phyloP scores from a whole-genome alignment of 2,329 filamentous ascomycete species.

The Arthrinium puccinioides region DNA sequence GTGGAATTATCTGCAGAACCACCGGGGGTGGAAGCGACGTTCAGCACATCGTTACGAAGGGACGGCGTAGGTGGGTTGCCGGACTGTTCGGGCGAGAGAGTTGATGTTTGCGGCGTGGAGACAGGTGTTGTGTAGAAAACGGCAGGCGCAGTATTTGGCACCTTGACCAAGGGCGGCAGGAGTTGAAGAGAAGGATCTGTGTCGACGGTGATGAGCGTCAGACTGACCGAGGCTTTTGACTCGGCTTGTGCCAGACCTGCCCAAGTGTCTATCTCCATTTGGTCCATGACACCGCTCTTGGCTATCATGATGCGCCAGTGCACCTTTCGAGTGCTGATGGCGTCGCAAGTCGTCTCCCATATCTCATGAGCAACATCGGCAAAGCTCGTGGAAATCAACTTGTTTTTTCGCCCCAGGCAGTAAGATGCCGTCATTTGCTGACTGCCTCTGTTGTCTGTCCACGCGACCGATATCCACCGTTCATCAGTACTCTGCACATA shows the following conservation, averaged over 20 bases:
- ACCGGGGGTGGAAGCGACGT: slow-evolving; percentile 38
- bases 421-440: slow-evolving; percentile 69
- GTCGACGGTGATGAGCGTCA: slow-evolving; percentile 59
- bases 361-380: slow-evolving; percentile 65
- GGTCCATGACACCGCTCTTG: slow-evolving; percentile 62
- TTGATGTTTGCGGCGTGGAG: slow-evolving; percentile 56
- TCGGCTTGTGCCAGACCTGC: slow-evolving; percentile 44
- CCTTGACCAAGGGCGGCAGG: slow-evolving; percentile 45
- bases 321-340: slow-evolving; percentile 62
- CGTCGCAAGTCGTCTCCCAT: slow-evolving; percentile 69
- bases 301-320: slow-evolving; percentile 73
- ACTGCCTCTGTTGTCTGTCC: slow-evolving; percentile 71
- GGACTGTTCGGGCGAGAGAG: slow-evolving; percentile 54
- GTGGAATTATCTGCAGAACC: slow-evolving; percentile 27
- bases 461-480: slow-evolving; percentile 71
- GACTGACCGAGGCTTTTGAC: slow-evolving; percentile 39
- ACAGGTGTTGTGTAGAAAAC: slow-evolving; percentile 55
- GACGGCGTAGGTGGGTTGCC: slow-evolving; percentile 43
- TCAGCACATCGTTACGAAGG: slow-evolving; percentile 18
- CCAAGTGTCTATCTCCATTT: slow-evolving; percentile 57
- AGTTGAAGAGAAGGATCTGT: slow-evolving; percentile 58
- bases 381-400: slow-evolving; percentile 43
- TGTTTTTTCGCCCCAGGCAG: slow-evolving; percentile 56
- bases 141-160: slow-evolving; percentile 36
- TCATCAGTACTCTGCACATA: slow-evolving; percentile 71